Evolutionary conservation across 257 asterid species (phyloP).

Genomic region (Nicotiana sylvestris): DNA sequence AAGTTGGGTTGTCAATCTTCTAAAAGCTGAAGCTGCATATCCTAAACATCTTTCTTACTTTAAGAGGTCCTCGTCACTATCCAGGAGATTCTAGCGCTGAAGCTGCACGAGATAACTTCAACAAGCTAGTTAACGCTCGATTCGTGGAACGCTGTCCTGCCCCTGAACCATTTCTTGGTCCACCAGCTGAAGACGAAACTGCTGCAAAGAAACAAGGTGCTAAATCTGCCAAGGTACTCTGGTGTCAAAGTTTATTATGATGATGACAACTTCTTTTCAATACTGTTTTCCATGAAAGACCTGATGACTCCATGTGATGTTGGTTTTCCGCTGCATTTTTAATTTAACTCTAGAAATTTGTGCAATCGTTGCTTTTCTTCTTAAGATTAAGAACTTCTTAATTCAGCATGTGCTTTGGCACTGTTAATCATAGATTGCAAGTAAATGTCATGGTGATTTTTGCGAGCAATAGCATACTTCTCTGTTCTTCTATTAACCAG

Average conservation of each 20-base stretch:
- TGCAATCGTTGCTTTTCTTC: neutral
- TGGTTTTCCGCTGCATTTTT: neutral
- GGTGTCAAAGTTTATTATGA: constrained; percentile 6
- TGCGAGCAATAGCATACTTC: neutral
- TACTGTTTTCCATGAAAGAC: neutral
- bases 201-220: constrained; percentile 42
- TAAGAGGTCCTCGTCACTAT: constrained; percentile 11
- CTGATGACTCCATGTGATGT: constrained; percentile 2
- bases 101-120: constrained; percentile 45
- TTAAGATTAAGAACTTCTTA: neutral
- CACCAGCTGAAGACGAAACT: constrained; percentile 49
- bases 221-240: constrained; percentile 51
- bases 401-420: neutral
- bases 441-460: neutral
- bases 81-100: constrained; percentile 49
- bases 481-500: constrained; percentile 3
- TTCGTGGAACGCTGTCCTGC: constrained; percentile 89
- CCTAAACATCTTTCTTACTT: neutral
- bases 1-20: neutral
- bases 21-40: neutral
- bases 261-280: constrained; percentile 5
- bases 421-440: neutral
- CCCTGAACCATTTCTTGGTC: constrained; percentile 69
- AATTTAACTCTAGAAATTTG: neutral
- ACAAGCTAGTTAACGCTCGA: constrained; percentile 53